Evolutionary conservation across 2,329 filamentous ascomycete genomes (phyloP), one percentile per base, ranked within the genome.

Genomic region (Thermochaetoides dissita): DNA sequence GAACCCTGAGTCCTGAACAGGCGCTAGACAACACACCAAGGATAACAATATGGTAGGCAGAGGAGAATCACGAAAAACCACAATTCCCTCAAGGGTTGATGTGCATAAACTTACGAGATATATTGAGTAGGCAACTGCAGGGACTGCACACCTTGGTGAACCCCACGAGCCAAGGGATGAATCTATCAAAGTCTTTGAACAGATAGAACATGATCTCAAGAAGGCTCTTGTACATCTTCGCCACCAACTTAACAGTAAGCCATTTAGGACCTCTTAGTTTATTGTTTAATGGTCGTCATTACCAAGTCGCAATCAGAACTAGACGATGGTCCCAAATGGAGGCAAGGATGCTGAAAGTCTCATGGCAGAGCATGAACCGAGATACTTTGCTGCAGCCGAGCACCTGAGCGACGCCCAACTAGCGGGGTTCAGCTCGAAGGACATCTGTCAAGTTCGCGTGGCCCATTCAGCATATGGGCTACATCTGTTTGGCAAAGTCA

Each of bases 141-240:
- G 73, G n/a, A 76, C 71, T 7, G 67, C 69, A 39, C 57, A 71
- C 17, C 58, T 75, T 33, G 64, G 68, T 39, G 55, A 61, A 31
- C 54, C 64, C 37, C 72, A 75, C 46, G 54, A 59, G 35, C 67
- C 68, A 41, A 71, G 64, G 53, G 63, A 68, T 44, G 70, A 73
- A 40, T 65, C 69, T 7, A 61, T 74, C 52, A 61, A 61, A 42
- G 65, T 63, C 29, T 74, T 73, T 57, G 53, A 60, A 34, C 61
- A 69, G 40, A 58, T 74, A 41, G 60, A 70, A 47, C 57, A 58
- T 7, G 68, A 73, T n/a, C 58, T 75, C 34, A 72, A 72, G 60
- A 65, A 63, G 50, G 55, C 59, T 42, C 63, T 75, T 36, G 59
- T 72, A 31, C 68, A 69, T 49, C 59, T 65, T 33, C 66, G 68